Percentiles rank a stretch among this genome's conserved stretches.
These are phyloP conservation scores for Aspergillus sp. DNA, from an alignment of 2,329 filamentous ascomycete genomes.

Conservation along the genomic window DNA sequence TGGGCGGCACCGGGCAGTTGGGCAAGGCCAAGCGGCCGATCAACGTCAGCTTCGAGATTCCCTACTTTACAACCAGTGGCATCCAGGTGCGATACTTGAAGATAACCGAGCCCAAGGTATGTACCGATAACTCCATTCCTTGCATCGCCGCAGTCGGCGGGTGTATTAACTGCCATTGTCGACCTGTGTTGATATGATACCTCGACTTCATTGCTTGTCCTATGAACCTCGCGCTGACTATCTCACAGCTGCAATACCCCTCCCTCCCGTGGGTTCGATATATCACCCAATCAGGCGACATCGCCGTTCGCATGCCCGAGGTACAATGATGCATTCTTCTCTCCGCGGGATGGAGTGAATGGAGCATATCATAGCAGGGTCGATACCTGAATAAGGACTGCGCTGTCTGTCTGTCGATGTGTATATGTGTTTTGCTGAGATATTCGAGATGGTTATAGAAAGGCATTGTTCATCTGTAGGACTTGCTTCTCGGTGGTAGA, in stretches of 20 bases:
- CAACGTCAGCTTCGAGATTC: constrained; percentile 98
- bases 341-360: background rate
- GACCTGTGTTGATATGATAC: background rate
- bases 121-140: constrained; percentile 18
- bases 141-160: too few relatives aligned
- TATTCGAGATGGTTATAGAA: too few relatives aligned
- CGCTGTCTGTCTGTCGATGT: too few relatives aligned
- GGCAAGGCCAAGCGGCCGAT: constrained; percentile 93
- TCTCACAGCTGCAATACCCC: constrained; percentile 86
- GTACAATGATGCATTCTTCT: constrained; percentile 49
- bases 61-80: constrained; percentile 99
- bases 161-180: too few relatives aligned
- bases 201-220: background rate
- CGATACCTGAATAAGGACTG: too few relatives aligned
- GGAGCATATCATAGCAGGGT: background rate
- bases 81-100: constrained; percentile 98
- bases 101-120: constrained; percentile 97
- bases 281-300: constrained; percentile 96
- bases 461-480: too few relatives aligned
- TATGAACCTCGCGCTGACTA: background rate
- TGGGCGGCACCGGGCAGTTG: constrained; percentile 72
- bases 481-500: too few relatives aligned
- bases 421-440: too few relatives aligned
- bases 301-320: constrained; percentile 89
- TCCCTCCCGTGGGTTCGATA: constrained; percentile 97